Evolutionary conservation across 345 rosid genomes (phyloP), one percentile per base, ranked within the genome.

Genomic region (Combretum micranthum): DNA sequence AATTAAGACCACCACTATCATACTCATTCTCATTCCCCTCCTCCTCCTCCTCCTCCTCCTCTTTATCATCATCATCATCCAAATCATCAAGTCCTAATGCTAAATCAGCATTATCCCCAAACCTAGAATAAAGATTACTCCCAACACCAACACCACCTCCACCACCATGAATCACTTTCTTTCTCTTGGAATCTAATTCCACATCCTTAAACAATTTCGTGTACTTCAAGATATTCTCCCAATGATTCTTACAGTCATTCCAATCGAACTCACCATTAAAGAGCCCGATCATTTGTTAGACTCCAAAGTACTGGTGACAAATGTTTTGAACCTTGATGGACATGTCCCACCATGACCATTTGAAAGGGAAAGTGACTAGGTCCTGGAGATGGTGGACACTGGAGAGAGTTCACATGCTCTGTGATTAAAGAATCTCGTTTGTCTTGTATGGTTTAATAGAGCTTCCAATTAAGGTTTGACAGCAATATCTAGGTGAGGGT

Each of bases 331-430:
- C 87, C 66, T 85, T 83, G 55, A 85, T 83, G 37, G 89, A 85
- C 13, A 83, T 85, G 57, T 85, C 93, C 12, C 93, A 78, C 93
- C 93, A 83, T 4, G 89, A 78, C 93, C 93, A 85, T 70, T 68
- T 75, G 75, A 85, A 85, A 42, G 89, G 89, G 71, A 78, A 85
- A 69, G 65, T 63, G 45, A 57, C 20, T 1, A 87, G 87, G 61
- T 83, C 88, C 13, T 64, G 78, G 22, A 76, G 75, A 64, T 83
- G 83, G 72, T 83, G 89, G 19, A 77, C n/a, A n/a, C n/a, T n/a
- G n/a, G n/a, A n/a, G 72, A 21, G 81, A 61, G 66, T 83, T 80
- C 52, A 85, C 86, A 53, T 83, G 86, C 57, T 85, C 89, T 0
- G 93, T 88, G 21, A 85, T 73, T n/a, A n/a, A n/a, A n/a, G n/a